Conservation (phyloP, 768 basidiomycete species). For the Auricularia auricula-judae region DNA sequence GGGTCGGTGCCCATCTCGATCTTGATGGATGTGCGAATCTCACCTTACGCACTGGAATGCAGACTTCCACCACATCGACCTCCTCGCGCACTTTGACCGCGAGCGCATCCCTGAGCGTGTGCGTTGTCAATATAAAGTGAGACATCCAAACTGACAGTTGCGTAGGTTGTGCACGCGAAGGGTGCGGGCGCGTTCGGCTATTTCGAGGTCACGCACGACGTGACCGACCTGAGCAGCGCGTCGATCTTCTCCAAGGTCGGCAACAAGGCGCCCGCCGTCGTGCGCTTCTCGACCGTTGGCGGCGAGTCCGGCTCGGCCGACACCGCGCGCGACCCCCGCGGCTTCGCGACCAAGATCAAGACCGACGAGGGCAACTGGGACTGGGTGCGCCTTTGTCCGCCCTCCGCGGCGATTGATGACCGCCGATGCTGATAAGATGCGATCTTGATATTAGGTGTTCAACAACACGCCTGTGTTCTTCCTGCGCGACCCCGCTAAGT, state of each 20-base stretch:
- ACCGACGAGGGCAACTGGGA: constrained; percentile 89
- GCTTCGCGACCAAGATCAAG: constrained; percentile 51
- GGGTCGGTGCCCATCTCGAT: constrained; percentile 33
- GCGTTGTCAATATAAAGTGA: constrained; percentile 80
- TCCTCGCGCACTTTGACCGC: constrained; percentile 85
- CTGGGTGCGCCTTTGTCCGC: constrained; percentile 44
- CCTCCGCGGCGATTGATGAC: neutral
- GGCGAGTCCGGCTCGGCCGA: constrained; percentile 43
- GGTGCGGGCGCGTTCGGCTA: constrained; percentile 85
- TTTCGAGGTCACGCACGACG: constrained; percentile 69
- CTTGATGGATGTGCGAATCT: too few relatives aligned
- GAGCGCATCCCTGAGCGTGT: constrained; percentile 61
- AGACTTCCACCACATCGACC: constrained; percentile 74
- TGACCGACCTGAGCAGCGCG: constrained; percentile 72
- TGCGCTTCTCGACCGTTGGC: constrained; percentile 47
- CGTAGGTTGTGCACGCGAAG: constrained; percentile 74
- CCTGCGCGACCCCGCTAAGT: constrained; percentile 35
- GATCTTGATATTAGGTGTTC: constrained; percentile 15
- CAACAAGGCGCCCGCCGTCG: constrained; percentile 51
- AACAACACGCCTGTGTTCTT: constrained; percentile 37
- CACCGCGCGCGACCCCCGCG: constrained; percentile 38
- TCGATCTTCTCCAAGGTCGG: constrained; percentile 53
- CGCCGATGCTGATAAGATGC: neutral
- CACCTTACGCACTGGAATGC: neutral
- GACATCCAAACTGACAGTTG: constrained; percentile 26